Percentiles rank a stretch among this genome's conserved stretches.
These are phyloP conservation scores for Aspergillus funiculosus DNA, from an alignment of 495 filamentous ascomycete species.

Conservation along the genomic window DNA sequence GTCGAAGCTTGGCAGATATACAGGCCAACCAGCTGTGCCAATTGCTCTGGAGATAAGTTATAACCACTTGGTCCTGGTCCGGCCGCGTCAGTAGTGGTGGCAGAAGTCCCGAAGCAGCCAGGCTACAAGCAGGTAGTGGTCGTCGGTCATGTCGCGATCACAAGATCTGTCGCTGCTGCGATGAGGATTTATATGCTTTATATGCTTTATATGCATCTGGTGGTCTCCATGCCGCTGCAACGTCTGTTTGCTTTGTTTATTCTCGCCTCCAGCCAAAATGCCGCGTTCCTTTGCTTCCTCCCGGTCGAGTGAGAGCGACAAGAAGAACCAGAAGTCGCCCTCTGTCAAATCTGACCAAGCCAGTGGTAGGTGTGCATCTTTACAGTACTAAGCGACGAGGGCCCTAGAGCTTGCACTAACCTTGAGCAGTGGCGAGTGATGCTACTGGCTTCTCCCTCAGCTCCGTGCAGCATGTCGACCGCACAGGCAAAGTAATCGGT, in stretches of 20 bases:
- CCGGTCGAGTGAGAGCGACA: constrained; percentile 34
- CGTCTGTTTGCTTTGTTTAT: not conserved
- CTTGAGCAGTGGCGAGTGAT: constrained; percentile 3
- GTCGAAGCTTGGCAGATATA: constrained; percentile 19
- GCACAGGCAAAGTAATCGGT: constrained; percentile 80
- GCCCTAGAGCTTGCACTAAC: too few species aligned
- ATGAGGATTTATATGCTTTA: constrained; percentile 1
- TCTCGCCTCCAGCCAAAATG: constrained; percentile 8
- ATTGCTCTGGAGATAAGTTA: too few species aligned
- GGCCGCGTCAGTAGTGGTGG: constrained; percentile 15
- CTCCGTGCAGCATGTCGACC: constrained; percentile 68
- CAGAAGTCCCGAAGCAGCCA: constrained; percentile 3
- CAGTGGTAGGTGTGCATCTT: too few species aligned
- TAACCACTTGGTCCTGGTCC: not conserved
- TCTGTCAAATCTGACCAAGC: constrained; percentile 83
- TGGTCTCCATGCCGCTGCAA: too few species aligned
- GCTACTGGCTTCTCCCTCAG: constrained; percentile 54
- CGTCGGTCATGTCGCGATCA: constrained; percentile 1
- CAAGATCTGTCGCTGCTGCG: not conserved
- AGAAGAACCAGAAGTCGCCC: constrained; percentile 44
- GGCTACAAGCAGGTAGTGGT: not conserved
- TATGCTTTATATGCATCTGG: constrained; percentile 1
- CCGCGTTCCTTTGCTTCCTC: constrained; percentile 15
- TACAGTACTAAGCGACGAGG: too few species aligned
- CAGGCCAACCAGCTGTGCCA: not conserved